Evolutionary conservation across 1,139 yeast species (phyloP).

Genomic region (Pichia kudriavzevii): DNA sequence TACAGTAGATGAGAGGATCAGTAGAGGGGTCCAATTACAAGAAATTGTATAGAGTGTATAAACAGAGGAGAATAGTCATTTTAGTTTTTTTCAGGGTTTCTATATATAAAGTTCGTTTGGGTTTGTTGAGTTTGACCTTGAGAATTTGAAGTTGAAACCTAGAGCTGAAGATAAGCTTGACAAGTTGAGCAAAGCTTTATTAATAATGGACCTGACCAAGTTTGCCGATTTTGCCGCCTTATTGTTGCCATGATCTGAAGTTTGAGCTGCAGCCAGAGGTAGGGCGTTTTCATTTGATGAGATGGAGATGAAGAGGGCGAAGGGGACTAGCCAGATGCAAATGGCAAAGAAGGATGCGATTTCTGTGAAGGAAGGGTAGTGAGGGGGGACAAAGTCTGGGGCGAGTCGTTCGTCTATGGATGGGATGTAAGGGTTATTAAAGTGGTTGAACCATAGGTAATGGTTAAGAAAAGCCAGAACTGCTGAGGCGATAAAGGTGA

Average conservation of each 20-base stretch:
- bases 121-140: constrained; percentile 11
- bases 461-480: constrained; percentile 72
- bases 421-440: constrained; percentile 60
- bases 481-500: constrained; percentile 65
- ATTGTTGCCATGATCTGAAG: too few relatives aligned
- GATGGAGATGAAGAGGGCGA: constrained; percentile 81
- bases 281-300: constrained; percentile 88
- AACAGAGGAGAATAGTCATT: too few relatives aligned
- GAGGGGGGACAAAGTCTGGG: constrained; percentile 56
- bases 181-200: constrained; percentile 1
- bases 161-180: constrained; percentile 3
- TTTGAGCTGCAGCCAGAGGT: too few relatives aligned
- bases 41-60: too few relatives aligned
- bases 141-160: constrained; percentile 14
- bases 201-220: constrained; percentile 11
- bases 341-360: constrained; percentile 91
- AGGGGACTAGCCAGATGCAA: constrained; percentile 91
- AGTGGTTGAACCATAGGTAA: constrained; percentile 83
- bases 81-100: neutral
- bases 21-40: too few relatives aligned
- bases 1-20: too few relatives aligned
- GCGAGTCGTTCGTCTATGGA: constrained; percentile 48
- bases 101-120: constrained; percentile 16
- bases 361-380: constrained; percentile 75
- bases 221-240: too few relatives aligned